Base-by-base conservation (phyloP, 2,329 filamentous ascomycete genomes). In the Ascochyta koolunga region DNA sequence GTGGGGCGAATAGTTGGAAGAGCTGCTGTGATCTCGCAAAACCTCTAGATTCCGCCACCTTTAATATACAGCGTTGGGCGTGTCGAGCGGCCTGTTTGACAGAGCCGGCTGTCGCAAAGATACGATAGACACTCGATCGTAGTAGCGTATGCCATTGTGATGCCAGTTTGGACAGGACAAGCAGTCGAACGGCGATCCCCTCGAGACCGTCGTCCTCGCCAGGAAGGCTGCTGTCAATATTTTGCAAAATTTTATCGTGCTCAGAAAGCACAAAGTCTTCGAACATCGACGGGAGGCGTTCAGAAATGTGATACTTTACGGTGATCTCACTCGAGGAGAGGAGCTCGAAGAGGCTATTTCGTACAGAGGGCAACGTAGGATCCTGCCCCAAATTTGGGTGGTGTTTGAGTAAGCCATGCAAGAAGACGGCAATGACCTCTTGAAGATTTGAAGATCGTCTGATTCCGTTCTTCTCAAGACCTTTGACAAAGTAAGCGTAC, bases 51-150 rank as follows among this genome's bases (percentile, higher is more conserved):
- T 72, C 76, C 4, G 93, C 86, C 27, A 97, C 86, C 11, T 83
- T 79, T 4, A 74, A 71, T 37, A 97, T 80, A 63, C 91, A 96
- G 45, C 83, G 83, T 50, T 83, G 84, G 1, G 93, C 93, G 75
- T 97, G 89, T 18, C 80, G 78, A 18, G 82, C 80, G 6, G 89
- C 89, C 10, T 78, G 76, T 3, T 82, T 76, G 13, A 96, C 85
- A 51, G 86, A 86, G 1, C 89, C 91, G 1, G 93, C 90, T 0
- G 89, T 91, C 72, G 98, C 95, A 64, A 98, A 96, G 19, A 98
- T 92, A 72, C 95, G 89, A 71, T 97, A 99, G 16, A 96, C 89
- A 61, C 91, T 92, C 60, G 89, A 86, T 45, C 93, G 88, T 37
- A 97, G 81, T 18, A 98, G 80, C 0, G 93, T 96, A 54, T 91